Conservation (phyloP, 2,329 filamentous ascomycete species). For the Lithohypha guttulata region DNA sequence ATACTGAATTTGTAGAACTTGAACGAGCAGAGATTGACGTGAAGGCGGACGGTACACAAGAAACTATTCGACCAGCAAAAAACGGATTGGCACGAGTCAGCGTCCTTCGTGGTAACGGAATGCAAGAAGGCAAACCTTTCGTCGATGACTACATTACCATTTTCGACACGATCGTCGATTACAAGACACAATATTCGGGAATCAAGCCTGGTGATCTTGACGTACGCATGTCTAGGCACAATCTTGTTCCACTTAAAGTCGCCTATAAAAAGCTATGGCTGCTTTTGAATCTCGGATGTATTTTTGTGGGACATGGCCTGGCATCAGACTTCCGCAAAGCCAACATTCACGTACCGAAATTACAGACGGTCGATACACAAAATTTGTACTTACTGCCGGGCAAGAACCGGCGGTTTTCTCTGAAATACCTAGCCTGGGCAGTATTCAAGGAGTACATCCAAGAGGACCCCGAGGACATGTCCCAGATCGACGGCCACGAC, state of each 20-base stretch:
- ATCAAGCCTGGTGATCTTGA: slow-evolving; percentile 81
- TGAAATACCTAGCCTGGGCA: slow-evolving; percentile 85
- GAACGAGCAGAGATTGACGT: slow-evolving; percentile 92
- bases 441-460: slow-evolving; percentile 92
- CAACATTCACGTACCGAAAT: slow-evolving; percentile 87
- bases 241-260: slow-evolving; percentile 74
- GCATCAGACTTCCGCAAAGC: slow-evolving; percentile 95
- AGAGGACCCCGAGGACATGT: slow-evolving; percentile 41
- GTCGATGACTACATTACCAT: slow-evolving; percentile 97
- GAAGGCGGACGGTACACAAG: slow-evolving; percentile 83
- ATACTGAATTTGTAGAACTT: slow-evolving; percentile 91
- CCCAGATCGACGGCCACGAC: slow-evolving; percentile 53
- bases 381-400: slow-evolving; percentile 77
- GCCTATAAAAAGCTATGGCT: slow-evolving; percentile 99
- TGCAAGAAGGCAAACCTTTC: slow-evolving; percentile 71
- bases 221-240: slow-evolving; percentile 63
- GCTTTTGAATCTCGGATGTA: slow-evolving; percentile 82
- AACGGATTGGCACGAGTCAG: slow-evolving; percentile 89
- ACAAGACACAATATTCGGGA: slow-evolving; percentile 86
- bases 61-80: slow-evolving; percentile 82
- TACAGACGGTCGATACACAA: slow-evolving; percentile 88
- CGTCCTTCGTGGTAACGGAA: slow-evolving; percentile 67
- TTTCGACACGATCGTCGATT: slow-evolving; percentile 78
- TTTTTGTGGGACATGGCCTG: slow-evolving; percentile 87
- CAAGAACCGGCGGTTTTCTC: slow-evolving; percentile 72